These are phyloP conservation scores for Mycosarcoma maydis DNA, from an alignment of 1,284 basidiomycete genomes.

Conservation along the genomic window DNA sequence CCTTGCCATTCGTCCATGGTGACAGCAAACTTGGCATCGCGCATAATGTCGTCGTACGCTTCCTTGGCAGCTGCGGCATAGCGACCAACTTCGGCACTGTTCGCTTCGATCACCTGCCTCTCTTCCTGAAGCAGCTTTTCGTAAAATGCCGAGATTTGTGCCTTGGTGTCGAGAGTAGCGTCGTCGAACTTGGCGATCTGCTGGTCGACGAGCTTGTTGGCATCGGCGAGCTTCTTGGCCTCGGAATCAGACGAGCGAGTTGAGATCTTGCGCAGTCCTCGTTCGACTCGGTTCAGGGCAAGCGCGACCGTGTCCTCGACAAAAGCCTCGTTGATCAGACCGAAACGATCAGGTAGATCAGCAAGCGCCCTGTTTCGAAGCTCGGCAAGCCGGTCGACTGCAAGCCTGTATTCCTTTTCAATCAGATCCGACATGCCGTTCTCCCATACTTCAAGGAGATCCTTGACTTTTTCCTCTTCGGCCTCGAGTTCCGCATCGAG, in stretches of 20 bases:
- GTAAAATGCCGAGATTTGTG: slow-evolving; percentile 43
- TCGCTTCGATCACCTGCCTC: slow-evolving; percentile 43
- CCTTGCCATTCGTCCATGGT: slow-evolving; percentile 61
- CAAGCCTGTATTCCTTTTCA: slow-evolving; percentile 52
- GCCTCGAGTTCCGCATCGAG: slow-evolving; percentile 59
- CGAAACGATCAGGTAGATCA: slow-evolving; percentile 58
- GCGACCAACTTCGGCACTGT: slow-evolving; percentile 49
- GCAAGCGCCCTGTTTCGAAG: slow-evolving; percentile 43
- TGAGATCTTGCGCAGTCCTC: slow-evolving; percentile 47
- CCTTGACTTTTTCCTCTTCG: slow-evolving; percentile 48
- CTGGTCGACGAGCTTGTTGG: slow-evolving; percentile 38
- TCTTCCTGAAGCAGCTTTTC: slow-evolving; percentile 45
- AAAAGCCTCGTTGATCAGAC: slow-evolving; percentile 50
- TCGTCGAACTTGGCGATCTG: slow-evolving; percentile 48
- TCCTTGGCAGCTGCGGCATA: slow-evolving; percentile 45
- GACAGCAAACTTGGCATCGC: slow-evolving; percentile 52
- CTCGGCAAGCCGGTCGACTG: slow-evolving; percentile 50
- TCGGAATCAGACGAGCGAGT: slow-evolving; percentile 11
- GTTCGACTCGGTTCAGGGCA: slow-evolving; percentile 50
- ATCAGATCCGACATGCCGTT: slow-evolving; percentile 50
- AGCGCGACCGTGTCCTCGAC: slow-evolving; percentile 55
- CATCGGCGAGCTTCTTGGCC: slow-evolving; percentile 19
- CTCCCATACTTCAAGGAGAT: slow-evolving; percentile 60
- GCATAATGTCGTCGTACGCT: slow-evolving; percentile 56
- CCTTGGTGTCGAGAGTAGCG: slow-evolving; percentile 36